Evolutionary conservation across 257 asterid species (phyloP).

Genomic region (Leonotis leonurus): DNA sequence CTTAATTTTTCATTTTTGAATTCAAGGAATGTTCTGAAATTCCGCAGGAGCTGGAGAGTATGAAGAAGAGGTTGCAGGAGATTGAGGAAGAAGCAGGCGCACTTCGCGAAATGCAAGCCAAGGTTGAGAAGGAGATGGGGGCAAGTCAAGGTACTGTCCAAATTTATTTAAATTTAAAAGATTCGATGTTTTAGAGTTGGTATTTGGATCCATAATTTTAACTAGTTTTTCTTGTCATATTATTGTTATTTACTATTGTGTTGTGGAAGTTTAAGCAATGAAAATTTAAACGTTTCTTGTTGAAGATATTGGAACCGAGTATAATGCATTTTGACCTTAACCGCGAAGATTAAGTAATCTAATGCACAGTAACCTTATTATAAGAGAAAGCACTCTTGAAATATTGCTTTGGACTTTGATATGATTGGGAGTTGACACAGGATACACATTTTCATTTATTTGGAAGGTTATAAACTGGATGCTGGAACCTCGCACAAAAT

Average conservation of each 20-base stretch:
- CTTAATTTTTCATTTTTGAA: not conserved
- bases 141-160: constrained; percentile 45
- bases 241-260: too few species aligned
- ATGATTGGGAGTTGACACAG: not conserved
- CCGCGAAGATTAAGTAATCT: not conserved
- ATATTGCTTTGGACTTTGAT: too few species aligned
- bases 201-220: too few species aligned
- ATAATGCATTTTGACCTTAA: not conserved
- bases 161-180: constrained; percentile 4
- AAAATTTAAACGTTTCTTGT: not conserved
- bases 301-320: not conserved
- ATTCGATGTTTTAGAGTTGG: not conserved
- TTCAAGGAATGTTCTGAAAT: constrained; percentile 1
- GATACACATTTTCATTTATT: not conserved
- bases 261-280: too few species aligned
- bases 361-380: not conserved
- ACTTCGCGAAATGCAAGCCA: constrained; percentile 81
- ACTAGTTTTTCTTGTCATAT: not conserved
- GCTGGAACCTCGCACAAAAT: not conserved
- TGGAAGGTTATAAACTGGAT: not conserved
- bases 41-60: constrained; percentile 61
- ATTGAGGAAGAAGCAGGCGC: constrained; percentile 82
- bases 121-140: constrained; percentile 72
- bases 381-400: not conserved
- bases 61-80: constrained; percentile 72